phyloP scores from a whole-genome alignment of 208 protist genomes.

The Spongospora subterranea region DNA sequence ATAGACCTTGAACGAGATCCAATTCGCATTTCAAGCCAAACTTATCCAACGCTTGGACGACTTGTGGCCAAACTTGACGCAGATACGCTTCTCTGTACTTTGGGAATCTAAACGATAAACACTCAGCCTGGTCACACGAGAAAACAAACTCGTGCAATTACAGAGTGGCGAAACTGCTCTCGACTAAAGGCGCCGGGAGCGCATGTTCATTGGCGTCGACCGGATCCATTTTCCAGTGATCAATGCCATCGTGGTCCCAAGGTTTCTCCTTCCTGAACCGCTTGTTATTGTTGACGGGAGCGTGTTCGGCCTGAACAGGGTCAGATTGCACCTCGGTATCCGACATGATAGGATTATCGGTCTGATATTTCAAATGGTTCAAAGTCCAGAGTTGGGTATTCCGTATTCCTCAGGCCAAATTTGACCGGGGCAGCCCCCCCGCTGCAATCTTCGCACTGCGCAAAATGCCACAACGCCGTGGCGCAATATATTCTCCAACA shows the following conservation, averaged over 20 bases:
- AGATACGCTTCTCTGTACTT: conserved; percentile 97
- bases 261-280: conserved; percentile 45
- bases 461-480: too few relatives aligned
- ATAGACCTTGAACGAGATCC: conserved; percentile 10
- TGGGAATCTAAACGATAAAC: conserved; percentile 96
- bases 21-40: conserved; percentile 84
- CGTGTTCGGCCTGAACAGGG: background rate
- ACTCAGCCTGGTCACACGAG: conserved; percentile 83
- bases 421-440: too few relatives aligned
- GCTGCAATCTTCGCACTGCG: too few relatives aligned
- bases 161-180: conserved; percentile 36
- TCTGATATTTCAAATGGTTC: too few relatives aligned
- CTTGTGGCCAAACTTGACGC: conserved; percentile 78
- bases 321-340: too few relatives aligned
- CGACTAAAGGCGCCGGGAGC: conserved; percentile 58
- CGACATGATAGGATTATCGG: too few relatives aligned
- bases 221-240: conserved; percentile 79
- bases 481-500: too few relatives aligned
- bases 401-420: too few relatives aligned
- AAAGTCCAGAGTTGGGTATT: too few relatives aligned
- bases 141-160: conserved; percentile 63
- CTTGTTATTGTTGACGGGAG: background rate
- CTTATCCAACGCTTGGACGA: conserved; percentile 88
- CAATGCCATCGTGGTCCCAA: conserved; percentile 79
- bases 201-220: conserved; percentile 72